Evolutionary conservation across 108 stramenopile species (phyloP), one percentile per base, ranked within the genome.

Genomic region (Fragilaria crotonensis): DNA sequence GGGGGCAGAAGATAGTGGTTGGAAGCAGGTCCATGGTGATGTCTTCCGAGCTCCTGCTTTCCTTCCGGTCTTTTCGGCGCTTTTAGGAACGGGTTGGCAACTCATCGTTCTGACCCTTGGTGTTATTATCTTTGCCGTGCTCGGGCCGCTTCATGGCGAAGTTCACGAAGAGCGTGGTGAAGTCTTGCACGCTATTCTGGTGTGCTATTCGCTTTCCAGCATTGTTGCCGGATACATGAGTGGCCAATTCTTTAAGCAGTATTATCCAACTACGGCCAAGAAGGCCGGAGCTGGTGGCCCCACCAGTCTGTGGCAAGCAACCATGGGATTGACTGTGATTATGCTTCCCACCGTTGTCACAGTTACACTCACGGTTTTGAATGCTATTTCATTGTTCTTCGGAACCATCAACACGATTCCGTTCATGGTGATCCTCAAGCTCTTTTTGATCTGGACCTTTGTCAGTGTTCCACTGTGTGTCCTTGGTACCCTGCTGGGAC

Each of bases 21-120:
- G 97, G 97, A 98, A 98, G 65, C 93, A 96, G 74, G 93, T 98
- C n/a, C 97, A 96, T 63, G 97, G 96, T 0, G 97, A 98, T 76
- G 97, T 98, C 25, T 98, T 98, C 58, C 90, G 97, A 32, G 87
- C 88, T 18, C 96, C 97, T 4, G 32, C 63, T 28, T 71, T 74
- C 59, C 63, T 96, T 29, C 86, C 91, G 30, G 54, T 96, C 25
- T 90, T 96, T 77, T 77, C 95, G 14, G 94, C 97, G 18, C 75
- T 96, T 48, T 63, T 94, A 33, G 97, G 95, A 46, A 93, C 95
- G 2, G 97, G 97, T 31, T 91, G 93, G 85, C 97, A 98, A 61
- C 64, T 98, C 25, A 74, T 90, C n/a, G 80, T 90, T n/a, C 55
- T 98, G 59, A 89, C 90, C 25, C 73, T 95, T 61, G 84, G 82